phyloP scores from a whole-genome alignment of 257 asterid species.

The Salvia miltiorrhiza region DNA sequence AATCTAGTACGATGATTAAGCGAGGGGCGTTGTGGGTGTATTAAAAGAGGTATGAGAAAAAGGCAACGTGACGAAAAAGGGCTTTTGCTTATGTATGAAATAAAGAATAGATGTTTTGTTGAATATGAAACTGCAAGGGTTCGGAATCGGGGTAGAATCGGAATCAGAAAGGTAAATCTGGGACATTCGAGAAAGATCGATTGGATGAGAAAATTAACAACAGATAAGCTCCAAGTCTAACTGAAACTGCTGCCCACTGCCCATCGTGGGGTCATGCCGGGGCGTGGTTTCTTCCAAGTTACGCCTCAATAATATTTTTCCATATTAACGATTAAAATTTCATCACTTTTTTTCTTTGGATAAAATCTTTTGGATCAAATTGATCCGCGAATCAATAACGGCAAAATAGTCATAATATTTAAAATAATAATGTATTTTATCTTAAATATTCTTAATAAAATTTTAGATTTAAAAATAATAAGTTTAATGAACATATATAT shows the following conservation, averaged over 20 bases:
- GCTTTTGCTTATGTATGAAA: background rate
- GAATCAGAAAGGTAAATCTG: background rate
- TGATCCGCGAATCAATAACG: no score
- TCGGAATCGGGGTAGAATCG: background rate
- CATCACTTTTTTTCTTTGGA: no score
- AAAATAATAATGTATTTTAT: no score
- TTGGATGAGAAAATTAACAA: background rate
- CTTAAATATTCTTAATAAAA: no score
- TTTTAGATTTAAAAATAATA: no score
- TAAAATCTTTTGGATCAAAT: no score
- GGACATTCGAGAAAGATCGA: slow-evolving; percentile 28
- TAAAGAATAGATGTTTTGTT: background rate
- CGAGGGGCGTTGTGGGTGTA: background rate
- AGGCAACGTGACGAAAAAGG: slow-evolving; percentile 4
- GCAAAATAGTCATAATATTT: no score
- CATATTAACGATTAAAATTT: no score
- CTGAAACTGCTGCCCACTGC: background rate
- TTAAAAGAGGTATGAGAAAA: background rate
- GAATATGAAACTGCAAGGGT: background rate
- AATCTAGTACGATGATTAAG: background rate
- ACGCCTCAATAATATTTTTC: no score
- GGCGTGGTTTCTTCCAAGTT: background rate
- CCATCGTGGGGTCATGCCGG: background rate
- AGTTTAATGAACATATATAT: no score
- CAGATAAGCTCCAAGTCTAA: background rate